Base-by-base conservation (phyloP, 2,329 filamentous ascomycete genomes). In the Cladosporium velox region DNA sequence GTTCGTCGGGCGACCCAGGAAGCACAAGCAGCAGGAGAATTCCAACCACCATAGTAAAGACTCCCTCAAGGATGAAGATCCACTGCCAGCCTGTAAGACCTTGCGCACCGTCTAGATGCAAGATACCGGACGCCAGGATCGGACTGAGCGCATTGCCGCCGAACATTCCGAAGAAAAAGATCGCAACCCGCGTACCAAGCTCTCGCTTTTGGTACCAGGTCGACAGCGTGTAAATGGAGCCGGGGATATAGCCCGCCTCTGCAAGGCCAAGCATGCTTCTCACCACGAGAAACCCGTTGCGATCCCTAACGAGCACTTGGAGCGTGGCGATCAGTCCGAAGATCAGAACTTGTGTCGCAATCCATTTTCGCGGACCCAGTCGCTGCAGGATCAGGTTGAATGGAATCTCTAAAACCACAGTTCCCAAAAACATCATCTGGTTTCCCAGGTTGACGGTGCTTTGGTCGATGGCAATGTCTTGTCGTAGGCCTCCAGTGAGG, bases 131-230 rank as follows among this genome's bases (percentile, higher is more conserved):
- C 7, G 80, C 80, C 24, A 83, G 77, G 2, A 83, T 70, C 11
- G 89, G 89, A 0, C 88, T 89, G 71, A 92, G 91, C 2, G 90
- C 89, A 4, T 88, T 88, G 0, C 88, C 88, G 28, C 73, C 15
- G 75, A 79, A 63, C 75, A 78, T 69, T 77, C 77, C 8, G 79
- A 81, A 15, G 82, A 79, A 32, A 15, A 83, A 67, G 44, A 72
- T 78, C 64, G 81, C 78, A 18, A 73, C 66, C 59, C 60, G 67
- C 67, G 64, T 70, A 67, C 44, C 24, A 21, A 63, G 32, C 51
- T 55, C 55, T 35, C 55, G 49, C 64, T 41, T 61, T 10, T 14
- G 26, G 26, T 65, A 62, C 59, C 52, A 59, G 7, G 59, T 62
- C 11, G 59, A 62, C 8, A 62, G 30, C 83, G 78, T 0, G 81